These are phyloP conservation scores for Cyclaneusma minus DNA, from an alignment of 2,329 filamentous ascomycete genomes.

Conservation along the genomic window DNA sequence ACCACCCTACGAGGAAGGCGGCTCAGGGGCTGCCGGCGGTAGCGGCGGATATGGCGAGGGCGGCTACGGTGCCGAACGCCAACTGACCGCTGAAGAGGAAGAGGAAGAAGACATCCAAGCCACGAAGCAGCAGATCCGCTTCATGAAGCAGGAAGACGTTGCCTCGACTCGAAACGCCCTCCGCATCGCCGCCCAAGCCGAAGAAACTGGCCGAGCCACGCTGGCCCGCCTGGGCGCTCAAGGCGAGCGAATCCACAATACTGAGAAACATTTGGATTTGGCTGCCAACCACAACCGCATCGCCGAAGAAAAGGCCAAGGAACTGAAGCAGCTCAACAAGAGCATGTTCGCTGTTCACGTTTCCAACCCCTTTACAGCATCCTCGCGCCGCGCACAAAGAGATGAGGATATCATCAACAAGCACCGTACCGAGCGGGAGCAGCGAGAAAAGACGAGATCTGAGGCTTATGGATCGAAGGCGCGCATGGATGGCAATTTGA, in stretches of 20 bases:
- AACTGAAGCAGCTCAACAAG: slow-evolving; percentile 72
- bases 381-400: slow-evolving; percentile 43
- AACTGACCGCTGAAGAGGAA: slow-evolving; percentile 64
- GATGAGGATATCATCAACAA: slow-evolving; percentile 57
- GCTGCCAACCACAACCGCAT: slow-evolving; percentile 61
- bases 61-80: slow-evolving; percentile 51
- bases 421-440: slow-evolving; percentile 47
- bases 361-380: slow-evolving; percentile 61
- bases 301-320: slow-evolving; percentile 65
- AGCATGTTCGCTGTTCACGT: slow-evolving; percentile 86
- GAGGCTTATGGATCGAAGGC: slow-evolving; percentile 34
- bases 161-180: slow-evolving; percentile 56
- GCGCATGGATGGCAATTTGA: slow-evolving; percentile 36
- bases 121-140: slow-evolving; percentile 58
- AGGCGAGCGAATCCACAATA: slow-evolving; percentile 67
- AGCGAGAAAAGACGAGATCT: slow-evolving; percentile 46
- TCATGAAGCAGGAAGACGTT: slow-evolving; percentile 65
- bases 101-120: slow-evolving; percentile 60
- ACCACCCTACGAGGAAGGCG: slow-evolving; percentile 12
- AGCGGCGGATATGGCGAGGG: slow-evolving; percentile 22
- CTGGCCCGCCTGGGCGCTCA: slow-evolving; percentile 62
- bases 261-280: slow-evolving; percentile 68
- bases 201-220: slow-evolving; percentile 57
- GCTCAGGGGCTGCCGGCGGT: slow-evolving; percentile 9
- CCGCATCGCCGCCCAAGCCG: slow-evolving; percentile 48